Base-by-base conservation (phyloP, 768 basidiomycete genomes). In the Lentinula lateritia region DNA sequence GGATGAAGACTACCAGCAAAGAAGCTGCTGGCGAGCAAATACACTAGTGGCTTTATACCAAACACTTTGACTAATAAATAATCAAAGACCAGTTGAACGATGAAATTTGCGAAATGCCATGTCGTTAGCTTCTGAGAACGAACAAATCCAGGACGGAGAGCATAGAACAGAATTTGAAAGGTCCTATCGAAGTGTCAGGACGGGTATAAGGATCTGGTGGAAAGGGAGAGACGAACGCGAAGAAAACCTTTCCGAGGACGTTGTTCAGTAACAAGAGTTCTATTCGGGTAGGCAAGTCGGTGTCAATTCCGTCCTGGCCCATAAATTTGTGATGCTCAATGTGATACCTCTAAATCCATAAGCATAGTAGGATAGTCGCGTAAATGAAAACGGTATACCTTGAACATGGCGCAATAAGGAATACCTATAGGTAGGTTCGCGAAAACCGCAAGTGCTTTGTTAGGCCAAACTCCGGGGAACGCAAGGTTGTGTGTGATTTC, bases 401-500 rank as follows among this genome's bases (percentile, higher is more conserved):
- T 99, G 83, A 98, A 99, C 9, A 93, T 88, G 66, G 93, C 92
- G 18, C 91, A 89, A 73, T 98, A 99, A 0, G 97, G 97, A 32
- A 99, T 83, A 0, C 91, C 95, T 60, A 99, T 98, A 0, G 95
- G 92, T 32, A 97, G 68, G 70, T 99, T 98, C 1, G 94, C 92
- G 58, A 95, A 86, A 63, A 98, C 87, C 6, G 97, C 94, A 20
- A 98, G 76, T 28, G 87, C 71, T 68, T 95, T 94, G 76, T 98
- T 99, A 7, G 88, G 84, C 55, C 76, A 78, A 50, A 98, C 83
- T 23, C 89, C 81, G 63, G 81, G 83, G 77, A 98, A 98, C 1
- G 94, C 97, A 32, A 99, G 82, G 71, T 98, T 98, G 73, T 99
- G 97, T 2, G 95, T 97, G 63, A 99, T 97, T 70, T 99, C 97